A percentile compares a stretch with the other conserved stretches of the same genome.
Conservation (phyloP, 2,329 filamentous ascomycete genomes). For the Aspergillus ustus region DNA sequence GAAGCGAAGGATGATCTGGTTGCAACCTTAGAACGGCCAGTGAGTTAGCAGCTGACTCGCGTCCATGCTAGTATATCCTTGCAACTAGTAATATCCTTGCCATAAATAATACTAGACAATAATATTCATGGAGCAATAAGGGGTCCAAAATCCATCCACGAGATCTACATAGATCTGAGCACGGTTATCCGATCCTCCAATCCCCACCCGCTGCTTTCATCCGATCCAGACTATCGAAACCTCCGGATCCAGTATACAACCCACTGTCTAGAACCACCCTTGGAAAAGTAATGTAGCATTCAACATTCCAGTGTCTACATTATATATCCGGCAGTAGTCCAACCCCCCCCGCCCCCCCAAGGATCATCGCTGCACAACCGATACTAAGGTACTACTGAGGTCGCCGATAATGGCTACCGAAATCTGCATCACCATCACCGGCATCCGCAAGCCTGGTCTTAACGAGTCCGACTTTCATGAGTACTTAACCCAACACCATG, state of each 20-base stretch:
- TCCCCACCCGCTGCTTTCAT: not conserved
- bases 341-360: too few relatives aligned
- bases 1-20: not conserved
- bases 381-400: not conserved
- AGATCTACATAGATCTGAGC: not conserved
- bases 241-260: slow-evolving; percentile 1
- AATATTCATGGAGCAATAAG: not conserved
- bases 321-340: not conserved
- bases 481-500: slow-evolving; percentile 33
- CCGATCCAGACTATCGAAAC: not conserved
- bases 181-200: not conserved
- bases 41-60: not conserved
- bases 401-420: not conserved
- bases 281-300: not conserved
- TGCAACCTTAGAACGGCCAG: not conserved
- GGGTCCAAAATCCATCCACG: not conserved
- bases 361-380: not conserved
- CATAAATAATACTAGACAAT: not conserved
- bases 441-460: slow-evolving; percentile 36
- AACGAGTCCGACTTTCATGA: slow-evolving; percentile 34
- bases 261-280: not conserved
- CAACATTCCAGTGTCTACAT: not conserved
- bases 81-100: not conserved
- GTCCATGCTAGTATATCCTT: not conserved
- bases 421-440: slow-evolving; percentile 33